Conservation (phyloP, 108 stramenopile genomes). For the Cyclostephanos tholiformis region DNA sequence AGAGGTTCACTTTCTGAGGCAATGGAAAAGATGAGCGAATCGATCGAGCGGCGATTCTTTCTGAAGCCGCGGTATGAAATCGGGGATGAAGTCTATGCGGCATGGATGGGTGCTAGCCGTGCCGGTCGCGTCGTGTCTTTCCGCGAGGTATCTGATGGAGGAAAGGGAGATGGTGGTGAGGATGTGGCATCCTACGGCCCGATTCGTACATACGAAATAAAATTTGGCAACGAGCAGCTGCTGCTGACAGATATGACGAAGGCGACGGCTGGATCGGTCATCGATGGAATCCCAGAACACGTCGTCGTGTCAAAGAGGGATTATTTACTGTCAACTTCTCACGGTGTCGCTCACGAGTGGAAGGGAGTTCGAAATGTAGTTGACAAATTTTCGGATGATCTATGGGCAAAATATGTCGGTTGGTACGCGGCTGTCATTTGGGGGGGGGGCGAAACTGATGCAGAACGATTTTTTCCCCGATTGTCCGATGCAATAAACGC, state of each 20-base stretch:
- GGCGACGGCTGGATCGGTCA: constrained; percentile 2
- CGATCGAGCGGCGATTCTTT: not conserved
- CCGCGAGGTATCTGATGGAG: not conserved
- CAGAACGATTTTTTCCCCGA: constrained; percentile 10
- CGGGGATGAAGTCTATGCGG: constrained; percentile 28
- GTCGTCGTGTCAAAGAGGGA: constrained; percentile 20
- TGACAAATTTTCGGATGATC: constrained; percentile 10
- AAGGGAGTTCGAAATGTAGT: constrained; percentile 19
- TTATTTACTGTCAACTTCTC: constrained; percentile 17
- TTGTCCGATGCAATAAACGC: constrained; percentile 23
- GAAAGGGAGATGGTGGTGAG: not conserved
- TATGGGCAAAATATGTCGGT: constrained; percentile 24
- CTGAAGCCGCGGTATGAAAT: constrained; percentile 19
- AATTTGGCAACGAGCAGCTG: not conserved
- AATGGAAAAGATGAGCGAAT: not conserved
- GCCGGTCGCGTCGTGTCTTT: constrained; percentile 5
- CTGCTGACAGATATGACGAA: not conserved
- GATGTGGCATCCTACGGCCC: constrained; percentile 8
- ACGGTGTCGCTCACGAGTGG: constrained; percentile 2
- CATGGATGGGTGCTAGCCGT: constrained; percentile 14
- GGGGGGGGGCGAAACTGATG: not conserved
- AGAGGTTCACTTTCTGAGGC: no score
- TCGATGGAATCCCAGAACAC: constrained; percentile 20
- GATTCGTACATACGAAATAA: constrained; percentile 11
- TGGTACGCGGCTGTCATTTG: constrained; percentile 16